Conservation (phyloP, 371 early-diverging fungal genomes). For the Lichtheimia ramosa region DNA sequence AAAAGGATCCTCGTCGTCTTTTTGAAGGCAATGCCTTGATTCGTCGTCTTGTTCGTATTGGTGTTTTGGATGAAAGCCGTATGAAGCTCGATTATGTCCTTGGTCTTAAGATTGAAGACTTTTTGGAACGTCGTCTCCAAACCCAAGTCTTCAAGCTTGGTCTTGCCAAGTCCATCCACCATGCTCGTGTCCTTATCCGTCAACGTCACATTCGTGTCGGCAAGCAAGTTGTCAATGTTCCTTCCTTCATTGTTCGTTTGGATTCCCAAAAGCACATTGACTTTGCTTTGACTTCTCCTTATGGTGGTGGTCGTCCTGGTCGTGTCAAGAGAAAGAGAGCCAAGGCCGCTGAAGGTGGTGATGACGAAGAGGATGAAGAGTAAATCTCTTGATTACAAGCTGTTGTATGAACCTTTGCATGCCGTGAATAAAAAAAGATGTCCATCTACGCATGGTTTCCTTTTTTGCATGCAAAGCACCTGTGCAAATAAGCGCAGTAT, state of each 20-base stretch:
- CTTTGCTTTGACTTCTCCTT: constrained; percentile 97
- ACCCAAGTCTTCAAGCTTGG: constrained; percentile 99
- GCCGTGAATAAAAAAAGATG: constrained; percentile 29
- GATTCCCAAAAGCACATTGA: constrained; percentile 98
- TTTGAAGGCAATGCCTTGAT: constrained; percentile 99
- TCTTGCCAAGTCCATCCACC: constrained; percentile 99
- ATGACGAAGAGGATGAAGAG: constrained; percentile 67
- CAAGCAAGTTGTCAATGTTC: constrained; percentile 98
- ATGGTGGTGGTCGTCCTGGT: constrained; percentile 98
- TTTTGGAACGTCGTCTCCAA: constrained; percentile 99
- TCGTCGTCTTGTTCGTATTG: constrained; percentile 96
- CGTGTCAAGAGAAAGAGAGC: constrained; percentile 96
- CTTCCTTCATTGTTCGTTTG: constrained; percentile 93
- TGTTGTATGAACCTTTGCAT: constrained; percentile 55
- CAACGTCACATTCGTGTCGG: constrained; percentile 99
- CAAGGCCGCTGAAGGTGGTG: constrained; percentile 63
- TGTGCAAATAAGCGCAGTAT: constrained; percentile 32
- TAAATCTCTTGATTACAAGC: constrained; percentile 31
- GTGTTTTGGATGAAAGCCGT: constrained; percentile 97
- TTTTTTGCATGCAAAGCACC: constrained; percentile 50
- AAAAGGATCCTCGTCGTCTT: constrained; percentile 97
- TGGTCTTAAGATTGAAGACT: constrained; percentile 97
- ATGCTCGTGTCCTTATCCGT: constrained; percentile 99
- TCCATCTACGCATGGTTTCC: constrained; percentile 21
- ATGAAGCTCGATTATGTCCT: constrained; percentile 99